Base-by-base conservation (phyloP, 1,139 yeast species). In the Yamadazyma dushanensis region DNA sequence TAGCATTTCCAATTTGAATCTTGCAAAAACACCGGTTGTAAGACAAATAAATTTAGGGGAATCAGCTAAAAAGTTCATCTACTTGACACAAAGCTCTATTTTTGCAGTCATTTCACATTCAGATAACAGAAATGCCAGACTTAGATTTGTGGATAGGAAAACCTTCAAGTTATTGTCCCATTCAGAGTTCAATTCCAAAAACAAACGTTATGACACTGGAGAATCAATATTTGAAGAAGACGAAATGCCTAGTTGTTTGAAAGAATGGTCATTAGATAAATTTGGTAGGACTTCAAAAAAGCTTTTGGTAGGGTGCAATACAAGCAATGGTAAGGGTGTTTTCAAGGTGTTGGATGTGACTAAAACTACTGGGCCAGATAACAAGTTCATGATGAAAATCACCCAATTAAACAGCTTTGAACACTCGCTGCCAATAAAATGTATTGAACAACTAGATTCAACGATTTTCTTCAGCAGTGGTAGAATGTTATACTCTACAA, bases 281-380 rank as follows among this genome's bases (percentile, higher is more conserved):
- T 35, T 67, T 41, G 64, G 66, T 10, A 52, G 61, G 26, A 51
- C 59, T 8, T 62, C 70, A 13, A 61, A 66, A 39, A 63, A 73
- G 42, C 41, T 75, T 2, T 51, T 73, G 26, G 47, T 74, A 19
- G 79, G 80, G 2, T 66, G 72, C 37, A 44, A 54, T 0, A 42
- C 47, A 18, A 44, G 38, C 3, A 35, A 41, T 2, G 45, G 38
- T 1, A 26, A 18, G 9, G 78, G 80, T 0, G 39, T 59, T 0
- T 57, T 76, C 22, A 73, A 68, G 42, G 66, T 76, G 5, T 49
- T 73, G 11, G 78, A 74, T 40, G 40, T 76, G 8, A 44, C 53
- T 7, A 21, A 16, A 22, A 32, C 43, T 3, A 52, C 54, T 23
- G 41, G 47, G 4, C 53, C 49, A 8, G 54, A 50, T 14, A 42